Percentiles rank a stretch among this genome's conserved stretches.
Evolutionary conservation across 345 rosid species (phyloP).

Genomic region (Rhodomyrtus tomentosa): DNA sequence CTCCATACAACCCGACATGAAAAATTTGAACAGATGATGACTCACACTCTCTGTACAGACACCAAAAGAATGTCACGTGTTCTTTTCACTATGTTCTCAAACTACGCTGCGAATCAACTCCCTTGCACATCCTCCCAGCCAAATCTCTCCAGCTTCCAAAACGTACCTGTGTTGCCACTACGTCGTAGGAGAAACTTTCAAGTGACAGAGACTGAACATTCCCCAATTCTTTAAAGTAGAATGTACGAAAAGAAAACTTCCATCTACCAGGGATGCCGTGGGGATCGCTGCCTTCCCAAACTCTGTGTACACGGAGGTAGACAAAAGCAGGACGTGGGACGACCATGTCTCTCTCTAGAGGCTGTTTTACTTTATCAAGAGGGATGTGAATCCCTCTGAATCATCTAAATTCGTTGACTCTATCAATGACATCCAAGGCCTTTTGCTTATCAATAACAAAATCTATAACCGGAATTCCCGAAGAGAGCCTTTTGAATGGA

Average conservation of each 20-base stretch:
- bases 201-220: background rate
- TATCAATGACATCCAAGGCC: conserved; percentile 45
- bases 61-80: background rate
- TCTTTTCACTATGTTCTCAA: background rate
- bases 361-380: background rate
- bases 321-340: background rate
- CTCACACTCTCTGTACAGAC: background rate
- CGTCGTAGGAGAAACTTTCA: background rate
- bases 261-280: background rate
- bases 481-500: conserved; percentile 25
- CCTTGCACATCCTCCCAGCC: background rate
- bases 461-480: conserved; percentile 28
- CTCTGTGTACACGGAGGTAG: background rate
- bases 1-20: background rate
- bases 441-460: conserved; percentile 41
- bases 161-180: background rate
- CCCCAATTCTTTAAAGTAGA: background rate
- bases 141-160: background rate
- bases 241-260: background rate
- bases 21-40: background rate
- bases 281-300: background rate
- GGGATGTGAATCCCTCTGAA: background rate
- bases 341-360: background rate
- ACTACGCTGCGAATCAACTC: background rate
- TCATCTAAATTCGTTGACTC: conserved; percentile 27